A percentile compares a stretch with the other conserved stretches of the same genome.
These are phyloP conservation scores for Amanita thiersii DNA, from an alignment of 768 basidiomycete genomes.

Conservation along the genomic window DNA sequence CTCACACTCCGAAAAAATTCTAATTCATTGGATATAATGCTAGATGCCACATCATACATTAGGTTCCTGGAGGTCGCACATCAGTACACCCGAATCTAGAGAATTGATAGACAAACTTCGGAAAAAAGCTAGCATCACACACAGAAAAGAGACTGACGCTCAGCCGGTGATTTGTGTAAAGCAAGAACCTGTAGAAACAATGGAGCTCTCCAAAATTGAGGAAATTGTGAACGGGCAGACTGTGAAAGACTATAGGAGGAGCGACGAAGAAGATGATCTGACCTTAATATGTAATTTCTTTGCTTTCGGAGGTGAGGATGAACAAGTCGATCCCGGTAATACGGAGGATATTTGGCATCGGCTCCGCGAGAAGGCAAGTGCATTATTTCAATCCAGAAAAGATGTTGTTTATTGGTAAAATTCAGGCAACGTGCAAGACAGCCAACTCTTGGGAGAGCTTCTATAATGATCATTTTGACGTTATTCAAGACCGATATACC, in stretches of 20 bases:
- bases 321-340: conserved; percentile 31
- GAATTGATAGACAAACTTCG: conserved; percentile 36
- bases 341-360: conserved; percentile 38
- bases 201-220: neutral
- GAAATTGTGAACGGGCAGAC: neutral
- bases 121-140: conserved; percentile 43
- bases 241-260: conserved; percentile 5
- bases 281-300: conserved; percentile 47
- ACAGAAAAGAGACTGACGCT: conserved; percentile 30
- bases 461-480: conserved; percentile 33
- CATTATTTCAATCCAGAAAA: neutral
- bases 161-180: conserved; percentile 12
- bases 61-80: conserved; percentile 41
- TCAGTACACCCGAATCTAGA: conserved; percentile 20
- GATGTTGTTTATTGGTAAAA: conserved; percentile 3
- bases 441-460: conserved; percentile 42
- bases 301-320: conserved; percentile 36
- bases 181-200: conserved; percentile 9
- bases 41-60: conserved; percentile 56
- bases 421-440: conserved; percentile 32
- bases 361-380: conserved; percentile 36
- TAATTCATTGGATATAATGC: conserved; percentile 5
- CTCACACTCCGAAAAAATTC: neutral
- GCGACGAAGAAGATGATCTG: conserved; percentile 33
- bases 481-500: conserved; percentile 35